Percentiles rank a stretch among this genome's conserved stretches.
Evolutionary conservation across 2,329 filamentous ascomycete species (phyloP).

Genomic region (Sporothrix phasma): DNA sequence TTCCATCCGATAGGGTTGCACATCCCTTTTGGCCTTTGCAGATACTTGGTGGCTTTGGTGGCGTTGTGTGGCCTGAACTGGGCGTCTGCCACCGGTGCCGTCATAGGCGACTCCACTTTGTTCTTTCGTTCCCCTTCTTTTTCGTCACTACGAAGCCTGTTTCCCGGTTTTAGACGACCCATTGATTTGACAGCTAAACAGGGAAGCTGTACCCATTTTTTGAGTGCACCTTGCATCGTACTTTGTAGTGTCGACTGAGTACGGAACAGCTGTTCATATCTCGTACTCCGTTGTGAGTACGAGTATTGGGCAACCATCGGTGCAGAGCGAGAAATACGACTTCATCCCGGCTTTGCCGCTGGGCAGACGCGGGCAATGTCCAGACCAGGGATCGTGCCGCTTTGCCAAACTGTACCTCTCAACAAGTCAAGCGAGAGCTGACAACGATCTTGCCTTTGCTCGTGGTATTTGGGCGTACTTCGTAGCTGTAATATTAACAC

Average conservation of each 20-base stretch:
- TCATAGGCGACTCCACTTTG: slow-evolving; percentile 1
- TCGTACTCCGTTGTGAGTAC: too few species aligned
- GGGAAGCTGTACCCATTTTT: neutral
- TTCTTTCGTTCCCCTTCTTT: neutral
- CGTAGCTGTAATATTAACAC: too few species aligned
- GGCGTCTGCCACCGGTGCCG: slow-evolving; percentile 3
- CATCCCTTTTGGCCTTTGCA: neutral
- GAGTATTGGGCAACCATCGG: neutral
- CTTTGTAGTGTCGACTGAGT: neutral
- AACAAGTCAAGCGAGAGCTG: too few species aligned
- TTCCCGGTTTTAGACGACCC: slow-evolving; percentile 8
- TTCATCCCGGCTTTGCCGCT: neutral
- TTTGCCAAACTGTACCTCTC: too few species aligned
- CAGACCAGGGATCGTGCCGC: too few species aligned
- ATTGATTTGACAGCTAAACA: slow-evolving; percentile 3
- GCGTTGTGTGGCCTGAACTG: neutral
- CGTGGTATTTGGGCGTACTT: too few species aligned
- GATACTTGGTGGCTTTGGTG: too few species aligned
- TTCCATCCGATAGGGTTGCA: neutral
- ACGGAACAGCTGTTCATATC: neutral
- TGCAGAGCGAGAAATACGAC: neutral
- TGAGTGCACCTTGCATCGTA: neutral
- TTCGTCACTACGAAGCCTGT: slow-evolving; percentile 4
- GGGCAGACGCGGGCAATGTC: neutral
- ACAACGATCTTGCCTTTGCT: too few species aligned